Evolutionary conservation across 1,284 basidiomycete species (phyloP).

Genomic region (Vanrija sp.): DNA sequence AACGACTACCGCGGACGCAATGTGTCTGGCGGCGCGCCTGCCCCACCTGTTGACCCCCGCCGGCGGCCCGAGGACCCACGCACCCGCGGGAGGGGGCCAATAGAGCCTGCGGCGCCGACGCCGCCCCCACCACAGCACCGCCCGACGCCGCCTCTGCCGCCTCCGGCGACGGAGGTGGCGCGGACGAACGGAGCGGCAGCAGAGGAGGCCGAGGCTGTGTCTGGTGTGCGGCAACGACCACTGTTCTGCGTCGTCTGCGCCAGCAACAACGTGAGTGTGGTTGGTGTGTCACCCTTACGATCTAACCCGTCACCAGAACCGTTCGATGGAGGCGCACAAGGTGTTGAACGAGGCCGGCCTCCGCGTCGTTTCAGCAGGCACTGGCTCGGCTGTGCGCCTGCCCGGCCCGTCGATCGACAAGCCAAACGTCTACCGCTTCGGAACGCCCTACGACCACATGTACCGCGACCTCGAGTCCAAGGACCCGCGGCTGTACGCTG

Average conservation of each 20-base stretch:
- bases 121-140: slow-evolving; percentile 1
- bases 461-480: slow-evolving; percentile 87
- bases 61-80: not conserved
- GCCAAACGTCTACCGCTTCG: slow-evolving; percentile 95
- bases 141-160: not conserved
- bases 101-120: not conserved
- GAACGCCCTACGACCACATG: slow-evolving; percentile 96
- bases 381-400: slow-evolving; percentile 92
- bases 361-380: slow-evolving; percentile 89
- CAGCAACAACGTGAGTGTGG: slow-evolving; percentile 76
- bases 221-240: slow-evolving; percentile 53
- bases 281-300: slow-evolving; percentile 14
- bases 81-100: not conserved
- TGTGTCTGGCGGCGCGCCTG: too few species aligned
- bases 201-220: slow-evolving; percentile 10
- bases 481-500: slow-evolving; percentile 85
- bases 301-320: slow-evolving; percentile 63
- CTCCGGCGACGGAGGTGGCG: not conserved
- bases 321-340: slow-evolving; percentile 97
- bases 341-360: slow-evolving; percentile 84
- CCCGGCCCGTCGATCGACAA: slow-evolving; percentile 96
- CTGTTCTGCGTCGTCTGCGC: slow-evolving; percentile 97
- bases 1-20: too few species aligned
- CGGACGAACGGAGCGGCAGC: slow-evolving; percentile 3
- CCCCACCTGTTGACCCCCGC: slow-evolving; percentile 1